These are phyloP conservation scores for Heliophila coronopifolia DNA, from an alignment of 441 rosid species.

Conservation along the genomic window DNA sequence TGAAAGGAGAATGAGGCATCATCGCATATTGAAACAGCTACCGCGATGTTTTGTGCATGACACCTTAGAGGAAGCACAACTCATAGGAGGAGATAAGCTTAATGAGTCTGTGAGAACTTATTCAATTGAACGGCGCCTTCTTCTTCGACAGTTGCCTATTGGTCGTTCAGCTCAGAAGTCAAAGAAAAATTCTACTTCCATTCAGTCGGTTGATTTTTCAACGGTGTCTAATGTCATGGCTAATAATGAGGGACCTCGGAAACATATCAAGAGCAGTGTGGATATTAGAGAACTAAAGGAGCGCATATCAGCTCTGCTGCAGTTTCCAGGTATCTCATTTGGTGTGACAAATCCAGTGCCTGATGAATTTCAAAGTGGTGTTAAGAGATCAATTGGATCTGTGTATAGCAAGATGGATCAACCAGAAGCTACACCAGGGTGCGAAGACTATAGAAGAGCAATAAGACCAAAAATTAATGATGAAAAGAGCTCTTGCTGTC, in stretches of 20 bases:
- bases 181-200: slow-evolving; percentile 34
- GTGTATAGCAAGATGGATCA: slow-evolving; percentile 49
- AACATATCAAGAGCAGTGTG: slow-evolving; percentile 40
- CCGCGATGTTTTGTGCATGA: slow-evolving; percentile 63
- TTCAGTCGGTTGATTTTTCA: slow-evolving; percentile 43
- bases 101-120: slow-evolving; percentile 59
- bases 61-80: slow-evolving; percentile 58
- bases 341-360: slow-evolving; percentile 39
- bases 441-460: slow-evolving; percentile 85
- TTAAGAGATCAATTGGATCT: slow-evolving; percentile 57
- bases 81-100: slow-evolving; percentile 57
- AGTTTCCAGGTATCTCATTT: slow-evolving; percentile 51
- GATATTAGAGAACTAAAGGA: slow-evolving; percentile 59
- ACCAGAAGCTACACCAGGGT: slow-evolving; percentile 64
- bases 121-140: slow-evolving; percentile 80
- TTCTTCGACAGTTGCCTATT: slow-evolving; percentile 45
- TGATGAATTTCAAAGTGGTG: slow-evolving; percentile 71
- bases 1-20: slow-evolving; percentile 69
- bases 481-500: slow-evolving; percentile 59
- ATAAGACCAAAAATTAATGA: slow-evolving; percentile 72
- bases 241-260: slow-evolving; percentile 31
- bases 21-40: slow-evolving; percentile 72
- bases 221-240: slow-evolving; percentile 35
- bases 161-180: slow-evolving; percentile 38
- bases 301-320: slow-evolving; percentile 66